Conservation (phyloP, 202 grass and related monocot species). For the Setaria italica region DNA sequence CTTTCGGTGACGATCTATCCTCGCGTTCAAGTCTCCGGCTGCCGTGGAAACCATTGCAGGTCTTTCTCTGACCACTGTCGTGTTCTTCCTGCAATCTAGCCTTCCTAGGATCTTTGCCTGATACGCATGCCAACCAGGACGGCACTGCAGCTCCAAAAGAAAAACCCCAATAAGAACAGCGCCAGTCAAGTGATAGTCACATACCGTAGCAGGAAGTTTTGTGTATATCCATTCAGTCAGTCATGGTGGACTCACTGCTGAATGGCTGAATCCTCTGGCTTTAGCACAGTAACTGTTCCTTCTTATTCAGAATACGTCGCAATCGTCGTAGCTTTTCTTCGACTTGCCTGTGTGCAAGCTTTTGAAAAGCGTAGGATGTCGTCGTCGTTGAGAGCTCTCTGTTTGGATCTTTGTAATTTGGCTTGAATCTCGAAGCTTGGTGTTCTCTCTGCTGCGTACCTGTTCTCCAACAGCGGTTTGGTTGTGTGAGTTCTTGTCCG, state of each 20-base stretch:
- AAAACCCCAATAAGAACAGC: background rate
- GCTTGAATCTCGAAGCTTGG: background rate
- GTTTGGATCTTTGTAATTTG: background rate
- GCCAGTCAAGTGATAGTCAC: background rate
- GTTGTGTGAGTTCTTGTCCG: background rate
- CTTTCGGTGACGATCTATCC: background rate
- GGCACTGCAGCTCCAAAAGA: background rate
- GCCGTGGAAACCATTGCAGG: background rate
- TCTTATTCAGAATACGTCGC: background rate
- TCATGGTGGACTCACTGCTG: background rate
- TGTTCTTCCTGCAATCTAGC: conserved; percentile 15
- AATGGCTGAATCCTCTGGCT: background rate
- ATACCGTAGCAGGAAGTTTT: background rate
- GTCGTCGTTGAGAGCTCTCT: background rate
- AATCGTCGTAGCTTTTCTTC: background rate
- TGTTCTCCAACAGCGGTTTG: background rate
- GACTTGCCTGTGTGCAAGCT: background rate
- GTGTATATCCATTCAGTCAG: background rate
- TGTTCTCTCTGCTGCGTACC: background rate
- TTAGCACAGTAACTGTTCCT: background rate
- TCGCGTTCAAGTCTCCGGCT: background rate
- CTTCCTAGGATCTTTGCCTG: background rate
- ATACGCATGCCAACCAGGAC: conserved; percentile 7
- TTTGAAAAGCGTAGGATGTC: background rate
- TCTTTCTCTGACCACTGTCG: conserved; percentile 17